phyloP scores from a whole-genome alignment of 2,329 filamentous ascomycete genomes.

The Xylariaceae sp. region DNA sequence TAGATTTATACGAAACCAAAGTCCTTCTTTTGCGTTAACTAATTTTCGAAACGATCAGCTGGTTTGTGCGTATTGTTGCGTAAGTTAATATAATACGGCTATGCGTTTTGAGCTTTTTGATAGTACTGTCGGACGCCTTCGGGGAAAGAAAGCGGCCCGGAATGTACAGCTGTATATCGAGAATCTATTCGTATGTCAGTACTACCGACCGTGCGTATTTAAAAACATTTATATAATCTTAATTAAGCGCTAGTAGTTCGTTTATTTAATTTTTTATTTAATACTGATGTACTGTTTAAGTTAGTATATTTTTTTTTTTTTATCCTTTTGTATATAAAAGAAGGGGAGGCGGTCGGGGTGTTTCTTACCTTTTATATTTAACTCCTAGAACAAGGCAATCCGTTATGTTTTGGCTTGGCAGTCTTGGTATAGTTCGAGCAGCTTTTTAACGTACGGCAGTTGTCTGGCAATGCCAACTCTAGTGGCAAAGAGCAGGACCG shows the following conservation, averaged over 20 bases:
- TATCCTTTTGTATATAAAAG: not conserved
- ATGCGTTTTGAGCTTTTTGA: not conserved
- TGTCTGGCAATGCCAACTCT: not conserved
- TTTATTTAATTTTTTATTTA: slow-evolving; percentile 1
- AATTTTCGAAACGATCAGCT: not conserved
- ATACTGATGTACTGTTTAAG: not conserved
- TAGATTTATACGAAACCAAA: not conserved
- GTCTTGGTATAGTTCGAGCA: slow-evolving; percentile 3
- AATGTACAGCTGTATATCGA: not conserved
- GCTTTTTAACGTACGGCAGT: not conserved
- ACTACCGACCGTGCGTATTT: no score
- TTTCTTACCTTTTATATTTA: slow-evolving; percentile 1
- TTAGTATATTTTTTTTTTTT: not conserved
- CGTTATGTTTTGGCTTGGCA: not conserved
- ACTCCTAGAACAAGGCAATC: slow-evolving; percentile 7
- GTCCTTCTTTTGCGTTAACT: not conserved
- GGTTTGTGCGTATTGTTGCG: not conserved
- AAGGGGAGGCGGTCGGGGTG: no score
- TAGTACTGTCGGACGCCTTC: not conserved
- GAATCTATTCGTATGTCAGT: not conserved
- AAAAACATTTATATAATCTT: not conserved
- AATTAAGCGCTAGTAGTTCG: not conserved
- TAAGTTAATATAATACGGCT: slow-evolving; percentile 1
- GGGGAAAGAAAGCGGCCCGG: not conserved
- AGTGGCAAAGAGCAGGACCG: not conserved